Conservation (phyloP, 2,329 filamentous ascomycete species). For the Ceratocystis harringtonii region DNA sequence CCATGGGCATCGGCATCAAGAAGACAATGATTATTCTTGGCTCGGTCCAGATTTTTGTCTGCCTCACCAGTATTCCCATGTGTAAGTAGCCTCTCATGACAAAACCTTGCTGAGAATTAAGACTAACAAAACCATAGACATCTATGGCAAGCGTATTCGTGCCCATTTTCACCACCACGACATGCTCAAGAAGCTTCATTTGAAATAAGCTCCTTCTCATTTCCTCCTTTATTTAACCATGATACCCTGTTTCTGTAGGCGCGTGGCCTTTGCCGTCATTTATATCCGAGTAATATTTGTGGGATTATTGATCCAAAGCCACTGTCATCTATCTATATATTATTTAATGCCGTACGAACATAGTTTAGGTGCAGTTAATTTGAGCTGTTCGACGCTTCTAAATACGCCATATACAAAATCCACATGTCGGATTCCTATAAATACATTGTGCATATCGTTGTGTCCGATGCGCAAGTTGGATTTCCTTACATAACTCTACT, state of each 20-base stretch:
- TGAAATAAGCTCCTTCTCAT: slow-evolving; percentile 6
- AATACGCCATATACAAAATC: neutral
- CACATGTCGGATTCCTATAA: neutral
- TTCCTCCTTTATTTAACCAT: slow-evolving; percentile 2
- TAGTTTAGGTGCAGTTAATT: neutral
- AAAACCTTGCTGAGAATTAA: slow-evolving; percentile 12
- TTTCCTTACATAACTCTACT: slow-evolving; percentile 20
- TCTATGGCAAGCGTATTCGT: slow-evolving; percentile 64
- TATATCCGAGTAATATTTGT: neutral
- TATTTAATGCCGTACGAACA: neutral
- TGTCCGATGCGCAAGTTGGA: neutral
- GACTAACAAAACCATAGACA: slow-evolving; percentile 34
- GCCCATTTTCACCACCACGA: slow-evolving; percentile 64
- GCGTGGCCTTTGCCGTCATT: neutral
- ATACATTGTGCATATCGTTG: neutral
- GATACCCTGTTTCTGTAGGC: neutral
- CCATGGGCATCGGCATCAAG: slow-evolving; percentile 41
- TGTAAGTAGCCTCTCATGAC: slow-evolving; percentile 45
- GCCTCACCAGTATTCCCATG: slow-evolving; percentile 57
- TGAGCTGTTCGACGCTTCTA: no score
- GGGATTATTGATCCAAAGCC: neutral
- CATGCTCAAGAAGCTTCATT: slow-evolving; percentile 32
- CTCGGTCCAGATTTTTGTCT: slow-evolving; percentile 64
- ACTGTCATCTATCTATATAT: neutral
- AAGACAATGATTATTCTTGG: slow-evolving; percentile 53